Evolutionary conservation across 1,284 basidiomycete species (phyloP).

Genomic region (Ganoderma lingzhi): DNA sequence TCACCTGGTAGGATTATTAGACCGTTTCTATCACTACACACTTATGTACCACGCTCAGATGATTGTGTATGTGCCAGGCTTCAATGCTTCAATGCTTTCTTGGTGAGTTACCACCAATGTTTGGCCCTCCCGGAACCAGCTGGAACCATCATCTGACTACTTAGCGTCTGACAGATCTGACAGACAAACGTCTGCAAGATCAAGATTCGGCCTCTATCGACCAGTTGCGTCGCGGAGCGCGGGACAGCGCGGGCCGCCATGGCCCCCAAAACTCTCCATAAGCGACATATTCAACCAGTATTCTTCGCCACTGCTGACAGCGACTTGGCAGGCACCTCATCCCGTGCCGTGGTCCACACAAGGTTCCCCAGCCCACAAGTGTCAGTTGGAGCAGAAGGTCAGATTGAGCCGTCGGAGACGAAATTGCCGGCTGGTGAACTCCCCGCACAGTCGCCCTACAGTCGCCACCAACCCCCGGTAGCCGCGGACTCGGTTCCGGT

Average conservation of each 20-base stretch:
- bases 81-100: neutral
- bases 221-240: neutral
- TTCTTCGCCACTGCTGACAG: neutral
- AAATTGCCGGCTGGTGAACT: neutral
- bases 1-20: neutral
- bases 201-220: neutral
- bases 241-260: neutral
- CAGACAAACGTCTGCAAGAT: neutral
- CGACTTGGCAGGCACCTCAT: neutral
- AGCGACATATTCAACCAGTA: neutral
- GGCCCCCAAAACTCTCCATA: neutral
- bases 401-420: neutral
- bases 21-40: neutral
- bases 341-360: neutral
- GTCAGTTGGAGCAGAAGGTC: neutral
- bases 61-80: neutral
- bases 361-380: neutral
- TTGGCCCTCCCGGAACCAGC: neutral
- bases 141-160: neutral
- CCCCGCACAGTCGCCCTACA: neutral
- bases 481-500: neutral
- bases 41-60: too few species aligned
- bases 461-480: neutral
- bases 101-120: neutral
- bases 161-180: too few species aligned